Base-by-base conservation (phyloP, 2,329 filamentous ascomycete genomes). In the Ophiognomonia clavigignenti-juglandacearum region DNA sequence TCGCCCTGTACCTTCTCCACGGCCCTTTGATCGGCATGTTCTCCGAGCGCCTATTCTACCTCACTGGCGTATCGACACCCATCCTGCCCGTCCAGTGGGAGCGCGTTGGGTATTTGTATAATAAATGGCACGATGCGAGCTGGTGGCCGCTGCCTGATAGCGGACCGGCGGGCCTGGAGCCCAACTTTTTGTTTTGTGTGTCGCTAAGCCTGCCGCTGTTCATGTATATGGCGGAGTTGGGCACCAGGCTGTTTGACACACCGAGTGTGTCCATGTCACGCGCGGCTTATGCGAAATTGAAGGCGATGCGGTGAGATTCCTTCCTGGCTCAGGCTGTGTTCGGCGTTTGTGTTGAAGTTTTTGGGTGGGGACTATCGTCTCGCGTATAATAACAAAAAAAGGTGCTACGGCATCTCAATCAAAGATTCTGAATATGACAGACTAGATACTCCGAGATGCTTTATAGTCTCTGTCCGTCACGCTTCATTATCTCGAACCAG, bases 1-100 rank as follows among this genome's bases (percentile, higher is more conserved):
- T 48, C 22, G 34, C 40, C 4, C 46, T 48, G 10, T 48, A 48
- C 14, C 46, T 48, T 13, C 29, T 43, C 13, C 46, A 44, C 42
- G 46, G 41, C 2, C 46, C 46, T 18, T 31, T 48, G 24, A 48
- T 48, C 22, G 26, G 6, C 2, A 36, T 48, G 26, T 41, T 43
- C 34, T 48, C 46, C 1, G 40, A 48, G 35, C 46, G 46, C 3
- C 27, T 40, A 3, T 48, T 44, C 7, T 48, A 41, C 14, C 27
- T 48, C 11, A 35, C 45, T 3, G 40, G 45, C 18, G 45, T 48
- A 10, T 37, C 36, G n/a, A 22, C 39, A 2, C 16, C 37, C 13
- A 35, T 36, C 22, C 26, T 5, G 5, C 19, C 41, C 31, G 32
- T 19, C 18, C 31, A 43, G 26, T n/a, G 36, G 14, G 31, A 8